A percentile compares a stretch with the other conserved stretches of the same genome.
Evolutionary conservation across 805 yeast genomes (phyloP).

Genomic region (Kluyveromyces nonfermentans): DNA sequence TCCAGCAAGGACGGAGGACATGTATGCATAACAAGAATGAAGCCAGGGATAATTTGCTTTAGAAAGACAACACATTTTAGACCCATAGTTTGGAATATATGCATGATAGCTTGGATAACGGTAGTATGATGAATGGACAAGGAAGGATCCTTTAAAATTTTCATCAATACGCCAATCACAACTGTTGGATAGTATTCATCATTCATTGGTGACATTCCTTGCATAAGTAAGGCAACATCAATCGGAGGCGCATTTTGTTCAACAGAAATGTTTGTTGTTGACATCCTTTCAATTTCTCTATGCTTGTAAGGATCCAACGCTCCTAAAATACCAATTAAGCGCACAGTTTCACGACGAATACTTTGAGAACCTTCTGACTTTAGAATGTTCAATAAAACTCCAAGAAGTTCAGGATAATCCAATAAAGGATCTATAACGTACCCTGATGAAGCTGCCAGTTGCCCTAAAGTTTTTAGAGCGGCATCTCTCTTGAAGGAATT

Average conservation of each 20-base stretch:
- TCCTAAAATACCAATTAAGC: conserved; percentile 85
- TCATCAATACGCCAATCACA: conserved; percentile 77
- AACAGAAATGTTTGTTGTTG: conserved; percentile 38
- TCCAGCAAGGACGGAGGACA: conserved; percentile 75
- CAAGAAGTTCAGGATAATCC: conserved; percentile 83
- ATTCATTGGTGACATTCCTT: conserved; percentile 84
- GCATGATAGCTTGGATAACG: conserved; percentile 89
- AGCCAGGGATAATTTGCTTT: conserved; percentile 80
- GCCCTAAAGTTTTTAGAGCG: conserved; percentile 80
- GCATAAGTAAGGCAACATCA: conserved; percentile 83
- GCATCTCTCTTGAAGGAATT: conserved; percentile 84
- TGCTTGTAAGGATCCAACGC: conserved; percentile 96
- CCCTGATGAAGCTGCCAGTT: conserved; percentile 82
- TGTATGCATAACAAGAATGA: conserved; percentile 71
- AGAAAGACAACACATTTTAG: conserved; percentile 83
- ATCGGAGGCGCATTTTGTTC: conserved; percentile 85
- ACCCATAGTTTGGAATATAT: conserved; percentile 83
- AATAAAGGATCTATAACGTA: conserved; percentile 89
- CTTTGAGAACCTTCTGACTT: conserved; percentile 69
- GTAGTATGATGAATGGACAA: conserved; percentile 80
- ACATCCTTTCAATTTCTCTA: conserved; percentile 74
- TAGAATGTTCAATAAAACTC: conserved; percentile 70
- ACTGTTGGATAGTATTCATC: conserved; percentile 96
- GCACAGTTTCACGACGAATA: conserved; percentile 79
- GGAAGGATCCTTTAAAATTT: conserved; percentile 76